These are phyloP conservation scores for Dysphania ambrosioides DNA, from an alignment of 148 eudicot species.

Conservation along the genomic window DNA sequence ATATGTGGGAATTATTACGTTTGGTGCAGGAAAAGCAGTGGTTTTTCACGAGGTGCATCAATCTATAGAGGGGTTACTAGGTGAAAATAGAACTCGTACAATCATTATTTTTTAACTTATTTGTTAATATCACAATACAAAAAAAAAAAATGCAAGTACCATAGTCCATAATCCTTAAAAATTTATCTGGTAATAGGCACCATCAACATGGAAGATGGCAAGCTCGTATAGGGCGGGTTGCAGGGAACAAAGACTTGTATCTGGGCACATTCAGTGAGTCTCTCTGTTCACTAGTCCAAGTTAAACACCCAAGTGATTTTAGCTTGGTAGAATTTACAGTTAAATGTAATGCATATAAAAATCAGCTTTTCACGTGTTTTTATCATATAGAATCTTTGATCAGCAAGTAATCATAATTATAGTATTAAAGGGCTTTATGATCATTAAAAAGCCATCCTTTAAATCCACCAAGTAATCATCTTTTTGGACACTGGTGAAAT, in stretches of 20 bases:
- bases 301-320: neutral
- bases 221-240: slow-evolving; percentile 93
- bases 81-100: slow-evolving; percentile 33
- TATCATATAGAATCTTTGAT: slow-evolving; percentile 15
- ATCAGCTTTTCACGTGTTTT: slow-evolving; percentile 10
- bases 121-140: too few species aligned
- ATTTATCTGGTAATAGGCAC: slow-evolving; percentile 51
- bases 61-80: slow-evolving; percentile 95
- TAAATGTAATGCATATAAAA: neutral
- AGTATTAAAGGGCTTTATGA: slow-evolving; percentile 28
- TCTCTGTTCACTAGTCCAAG: neutral
- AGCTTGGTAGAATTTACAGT: neutral
- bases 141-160: neutral
- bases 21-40: slow-evolving; percentile 83
- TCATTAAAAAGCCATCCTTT: slow-evolving; percentile 22
- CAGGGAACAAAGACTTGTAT: slow-evolving; percentile 94
- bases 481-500: slow-evolving; percentile 32
- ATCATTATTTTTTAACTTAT: neutral
- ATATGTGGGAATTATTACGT: too few species aligned
- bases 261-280: slow-evolving; percentile 89
- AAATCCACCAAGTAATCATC: slow-evolving; percentile 25
- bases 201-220: slow-evolving; percentile 99
- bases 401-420: slow-evolving; percentile 7
- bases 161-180: neutral
- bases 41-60: slow-evolving; percentile 94